Conservation (phyloP, 257 asterid genomes). For the Penstemon newberryi region DNA sequence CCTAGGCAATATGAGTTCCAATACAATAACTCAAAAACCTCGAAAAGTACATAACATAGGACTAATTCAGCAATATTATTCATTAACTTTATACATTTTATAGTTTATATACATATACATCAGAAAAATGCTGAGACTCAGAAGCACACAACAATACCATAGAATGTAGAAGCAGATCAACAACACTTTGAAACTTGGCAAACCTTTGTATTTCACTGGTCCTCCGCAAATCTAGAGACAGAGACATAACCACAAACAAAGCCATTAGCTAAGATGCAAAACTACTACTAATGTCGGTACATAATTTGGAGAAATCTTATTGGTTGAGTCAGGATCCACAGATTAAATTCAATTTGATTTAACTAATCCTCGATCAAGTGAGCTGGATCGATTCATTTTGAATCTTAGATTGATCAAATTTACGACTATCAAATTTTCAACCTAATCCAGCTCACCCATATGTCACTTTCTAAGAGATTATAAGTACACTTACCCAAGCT, state of each 20-base stretch:
- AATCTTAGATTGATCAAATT: not conserved
- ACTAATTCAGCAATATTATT: not conserved
- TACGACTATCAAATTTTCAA: not conserved
- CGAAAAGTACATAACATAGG: not conserved
- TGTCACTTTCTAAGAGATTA: not conserved
- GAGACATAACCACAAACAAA: conserved; percentile 18
- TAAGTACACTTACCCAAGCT: conserved; percentile 62
- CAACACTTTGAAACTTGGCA: too few species aligned
- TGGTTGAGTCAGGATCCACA: not conserved
- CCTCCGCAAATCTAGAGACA: conserved; percentile 44
- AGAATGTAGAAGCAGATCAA: too few species aligned
- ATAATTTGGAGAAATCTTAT: not conserved
- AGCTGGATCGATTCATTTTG: not conserved
- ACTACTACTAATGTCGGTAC: not conserved
- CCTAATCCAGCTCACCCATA: not conserved
- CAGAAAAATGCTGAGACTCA: too few species aligned
- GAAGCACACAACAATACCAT: too few species aligned
- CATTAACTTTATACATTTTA: not conserved
- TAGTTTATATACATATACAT: too few species aligned
- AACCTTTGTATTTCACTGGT: not conserved
- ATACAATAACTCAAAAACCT: not conserved
- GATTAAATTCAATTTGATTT: not conserved
- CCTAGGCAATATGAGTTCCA: too few species aligned
- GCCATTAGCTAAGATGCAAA: not conserved
- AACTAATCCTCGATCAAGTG: not conserved